phyloP scores from a whole-genome alignment of 352 stramenopile species.

The Hyaloperonospora arabidopsidis region DNA sequence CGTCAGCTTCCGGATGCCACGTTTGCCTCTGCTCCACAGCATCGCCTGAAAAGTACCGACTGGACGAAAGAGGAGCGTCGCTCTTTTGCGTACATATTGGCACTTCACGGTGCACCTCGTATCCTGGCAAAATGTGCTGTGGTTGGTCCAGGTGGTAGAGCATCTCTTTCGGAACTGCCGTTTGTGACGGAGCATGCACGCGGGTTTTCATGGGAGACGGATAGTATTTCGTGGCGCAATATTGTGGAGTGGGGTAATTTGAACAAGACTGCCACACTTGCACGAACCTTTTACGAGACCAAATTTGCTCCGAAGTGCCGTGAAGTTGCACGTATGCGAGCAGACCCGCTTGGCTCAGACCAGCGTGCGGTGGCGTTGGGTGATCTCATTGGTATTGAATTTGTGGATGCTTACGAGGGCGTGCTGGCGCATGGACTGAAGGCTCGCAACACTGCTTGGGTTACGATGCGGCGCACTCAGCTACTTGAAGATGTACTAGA shows the following conservation, averaged over 20 bases:
- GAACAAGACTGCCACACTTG: slow-evolving; percentile 67
- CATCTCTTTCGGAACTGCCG: slow-evolving; percentile 20
- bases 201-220: slow-evolving; percentile 63
- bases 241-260: slow-evolving; percentile 74
- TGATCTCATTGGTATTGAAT: slow-evolving; percentile 79
- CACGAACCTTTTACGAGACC: slow-evolving; percentile 57
- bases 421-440: slow-evolving; percentile 79
- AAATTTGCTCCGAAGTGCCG: slow-evolving; percentile 69
- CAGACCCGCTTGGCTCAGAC: slow-evolving; percentile 66
- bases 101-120: slow-evolving; percentile 61
- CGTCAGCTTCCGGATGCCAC: slow-evolving; percentile 47
- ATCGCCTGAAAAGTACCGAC: slow-evolving; percentile 69
- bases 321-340: slow-evolving; percentile 73
- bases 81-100: slow-evolving; percentile 73
- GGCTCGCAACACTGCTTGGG: slow-evolving; percentile 76
- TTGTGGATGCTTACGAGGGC: slow-evolving; percentile 79
- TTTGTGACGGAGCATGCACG: slow-evolving; percentile 33
- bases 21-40: slow-evolving; percentile 28
- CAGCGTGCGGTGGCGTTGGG: slow-evolving; percentile 64
- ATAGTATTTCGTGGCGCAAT: slow-evolving; percentile 79
- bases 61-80: slow-evolving; percentile 84
- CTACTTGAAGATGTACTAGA: slow-evolving; percentile 63
- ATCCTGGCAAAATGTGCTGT: slow-evolving; percentile 63
- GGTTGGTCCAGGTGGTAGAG: slow-evolving; percentile 23
- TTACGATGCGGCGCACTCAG: slow-evolving; percentile 69